Base-by-base conservation (phyloP, 352 stramenopile genomes). In the Phytopythium boreale region DNA sequence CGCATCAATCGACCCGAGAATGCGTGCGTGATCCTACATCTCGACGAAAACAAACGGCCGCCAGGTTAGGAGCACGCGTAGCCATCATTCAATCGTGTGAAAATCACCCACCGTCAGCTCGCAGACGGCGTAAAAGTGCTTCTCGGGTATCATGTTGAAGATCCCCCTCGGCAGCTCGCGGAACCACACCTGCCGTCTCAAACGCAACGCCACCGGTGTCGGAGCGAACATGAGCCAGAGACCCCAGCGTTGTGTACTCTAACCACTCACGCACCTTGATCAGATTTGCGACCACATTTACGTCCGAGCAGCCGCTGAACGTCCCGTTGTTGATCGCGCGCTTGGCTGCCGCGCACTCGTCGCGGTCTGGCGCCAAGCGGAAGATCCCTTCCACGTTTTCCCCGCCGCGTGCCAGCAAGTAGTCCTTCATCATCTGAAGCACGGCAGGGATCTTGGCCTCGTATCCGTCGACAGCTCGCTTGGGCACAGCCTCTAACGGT, bases 211-310 rank as follows among this genome's bases (percentile, higher is more conserved):
- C n/a, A n/a, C n/a, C n/a, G n/a, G n/a, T n/a, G n/a, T n/a, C n/a
- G n/a, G n/a, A 34, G 2, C 5, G 7, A 0, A n/a, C 2, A 29
- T 14, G 19, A 61, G 55, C 26, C 5, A 4, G 11, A 31, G 26
- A 36, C 11, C 11, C 10, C 10, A 0, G 17, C n/a, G 20, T 17
- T 17, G 5, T 4, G 19, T 19, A 47, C 17, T 22, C 15, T 22
- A 47, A 6, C 2, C 43, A 39, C 34, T 3, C 20, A 49, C 9
- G n/a, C 55, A 80, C 80, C 74, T 96, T 96, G 74, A 96, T 93
- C 26, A 96, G 72, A 24, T 88, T 93, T 5, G 87, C 82, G 24
- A 93, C 70, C 34, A 94, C 86, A 65, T 96, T 81, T 4, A 92
- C 76, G 61, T 96, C 84, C 4, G 63, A 63, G 68, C 82, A 92